Conservation (phyloP, 2,329 filamentous ascomycete genomes). For the Talaromyces sp. region DNA sequence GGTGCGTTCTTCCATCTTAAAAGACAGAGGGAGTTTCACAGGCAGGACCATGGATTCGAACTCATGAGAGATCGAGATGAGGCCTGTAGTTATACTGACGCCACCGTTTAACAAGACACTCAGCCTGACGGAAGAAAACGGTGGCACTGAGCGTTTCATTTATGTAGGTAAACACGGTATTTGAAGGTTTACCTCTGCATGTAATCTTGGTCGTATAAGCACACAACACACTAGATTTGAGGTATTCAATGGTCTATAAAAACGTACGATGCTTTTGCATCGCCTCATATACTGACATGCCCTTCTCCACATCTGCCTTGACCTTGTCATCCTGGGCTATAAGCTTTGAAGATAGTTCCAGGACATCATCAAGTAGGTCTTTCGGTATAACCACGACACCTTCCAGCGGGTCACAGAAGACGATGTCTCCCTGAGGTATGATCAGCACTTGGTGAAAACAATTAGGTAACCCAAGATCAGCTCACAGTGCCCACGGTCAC, state of each 20-base stretch:
- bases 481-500: slow-evolving; percentile 40
- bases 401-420: slow-evolving; percentile 65
- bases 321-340: slow-evolving; percentile 54
- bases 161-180: too few relatives aligned
- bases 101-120: too few relatives aligned
- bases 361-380: slow-evolving; percentile 54
- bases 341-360: slow-evolving; percentile 55
- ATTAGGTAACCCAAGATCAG: background rate
- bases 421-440: slow-evolving; percentile 54
- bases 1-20: too few relatives aligned
- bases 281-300: slow-evolving; percentile 60
- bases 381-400: slow-evolving; percentile 64
- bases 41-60: too few relatives aligned
- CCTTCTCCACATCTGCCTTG: slow-evolving; percentile 59
- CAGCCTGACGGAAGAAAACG: too few relatives aligned
- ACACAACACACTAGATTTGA: too few relatives aligned
- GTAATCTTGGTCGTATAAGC: too few relatives aligned
- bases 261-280: slow-evolving; percentile 53
- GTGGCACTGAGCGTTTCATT: too few relatives aligned
- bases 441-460: background rate
- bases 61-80: too few relatives aligned
- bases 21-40: too few relatives aligned
- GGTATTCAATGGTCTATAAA: background rate
- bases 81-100: too few relatives aligned
- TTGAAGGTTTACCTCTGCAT: too few relatives aligned